Evolutionary conservation across 768 basidiomycete species (phyloP), one percentile per base, ranked within the genome.

Genomic region (Udeniomyces megalosporus): DNA sequence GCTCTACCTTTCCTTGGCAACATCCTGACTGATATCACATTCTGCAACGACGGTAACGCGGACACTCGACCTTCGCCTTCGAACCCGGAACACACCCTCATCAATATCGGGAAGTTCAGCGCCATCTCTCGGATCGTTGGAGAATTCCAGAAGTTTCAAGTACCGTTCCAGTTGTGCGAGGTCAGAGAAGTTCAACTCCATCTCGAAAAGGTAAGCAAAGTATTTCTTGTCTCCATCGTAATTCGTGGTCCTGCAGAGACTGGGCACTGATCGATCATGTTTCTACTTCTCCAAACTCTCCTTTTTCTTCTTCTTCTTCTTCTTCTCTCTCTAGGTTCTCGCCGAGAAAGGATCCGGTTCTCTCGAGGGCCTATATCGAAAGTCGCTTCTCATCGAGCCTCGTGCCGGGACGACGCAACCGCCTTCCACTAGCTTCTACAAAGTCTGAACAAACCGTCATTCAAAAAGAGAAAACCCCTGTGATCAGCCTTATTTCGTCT

Each of bases 71-170:
- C 82, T 17, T 87, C 91, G 5, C 86, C 90, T 0, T 73, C 81
- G 61, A 82, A 82, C 58, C 78, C 84, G 1, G 80, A 80, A 62
- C 84, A 87, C 74, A 86, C 83, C 68, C 75, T 99, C 44, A 79
- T 97, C 71, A 99, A 99, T 74, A 91, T 95, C 70, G 93, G 92
- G 74, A 93, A 95, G 73, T 97, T 95, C 69, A 85, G 86, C 70
- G 93, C 88, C 71, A 79, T 92, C 62, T 85, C 85, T 35, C 79
- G 83, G 69, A 89, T 93, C 67, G 80, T 90, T 48, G 83, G 86
- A 77, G 86, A 86, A 81, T 67, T 69, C 45, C 66, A 66, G 51
- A 61, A 70, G 42, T 74, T 92, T 76, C 90, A 95, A 72, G 80
- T 82, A 10, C 78, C 83, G 4, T 93, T 87, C 77, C 84, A 83